Conservation (phyloP, 352 stramenopile species). For the Phytophthora constricta region DNA sequence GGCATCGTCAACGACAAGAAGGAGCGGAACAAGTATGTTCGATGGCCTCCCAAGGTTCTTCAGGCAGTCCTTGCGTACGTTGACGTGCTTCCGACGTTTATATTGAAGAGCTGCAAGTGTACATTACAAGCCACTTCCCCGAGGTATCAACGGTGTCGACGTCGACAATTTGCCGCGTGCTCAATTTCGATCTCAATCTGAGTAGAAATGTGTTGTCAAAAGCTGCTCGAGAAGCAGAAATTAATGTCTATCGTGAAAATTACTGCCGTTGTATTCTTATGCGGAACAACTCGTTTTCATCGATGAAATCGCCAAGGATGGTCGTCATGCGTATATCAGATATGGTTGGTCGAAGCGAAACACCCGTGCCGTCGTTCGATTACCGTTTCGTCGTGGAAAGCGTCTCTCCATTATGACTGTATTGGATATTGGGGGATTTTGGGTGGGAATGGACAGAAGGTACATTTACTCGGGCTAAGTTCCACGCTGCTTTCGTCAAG, state of each 20-base stretch:
- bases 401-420: slow-evolving; percentile 6
- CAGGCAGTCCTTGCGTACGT: slow-evolving; percentile 10
- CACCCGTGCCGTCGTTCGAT: slow-evolving; percentile 15
- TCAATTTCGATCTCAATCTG: slow-evolving; percentile 27
- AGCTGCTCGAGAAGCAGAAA: slow-evolving; percentile 14
- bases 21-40: not conserved
- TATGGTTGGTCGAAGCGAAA: slow-evolving; percentile 25
- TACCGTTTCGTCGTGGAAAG: slow-evolving; percentile 9
- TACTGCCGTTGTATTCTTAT: slow-evolving; percentile 11
- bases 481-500: slow-evolving; percentile 80
- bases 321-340: slow-evolving; percentile 7
- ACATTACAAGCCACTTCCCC: slow-evolving; percentile 15
- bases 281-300: slow-evolving; percentile 26
- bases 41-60: slow-evolving; percentile 8
- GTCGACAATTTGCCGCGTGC: slow-evolving; percentile 21
- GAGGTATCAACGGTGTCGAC: slow-evolving; percentile 19
- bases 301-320: slow-evolving; percentile 27
- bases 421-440: slow-evolving; percentile 5
- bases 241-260: slow-evolving; percentile 16
- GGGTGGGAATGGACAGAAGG: slow-evolving; percentile 6
- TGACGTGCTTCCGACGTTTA: slow-evolving; percentile 20
- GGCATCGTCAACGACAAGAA: slow-evolving; percentile 12
- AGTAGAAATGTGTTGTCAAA: slow-evolving; percentile 17
- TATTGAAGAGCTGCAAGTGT: slow-evolving; percentile 20
- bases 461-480: slow-evolving; percentile 28